These are phyloP conservation scores for Cudoniella acicularis DNA, from an alignment of 495 filamentous ascomycete species.

Conservation along the genomic window DNA sequence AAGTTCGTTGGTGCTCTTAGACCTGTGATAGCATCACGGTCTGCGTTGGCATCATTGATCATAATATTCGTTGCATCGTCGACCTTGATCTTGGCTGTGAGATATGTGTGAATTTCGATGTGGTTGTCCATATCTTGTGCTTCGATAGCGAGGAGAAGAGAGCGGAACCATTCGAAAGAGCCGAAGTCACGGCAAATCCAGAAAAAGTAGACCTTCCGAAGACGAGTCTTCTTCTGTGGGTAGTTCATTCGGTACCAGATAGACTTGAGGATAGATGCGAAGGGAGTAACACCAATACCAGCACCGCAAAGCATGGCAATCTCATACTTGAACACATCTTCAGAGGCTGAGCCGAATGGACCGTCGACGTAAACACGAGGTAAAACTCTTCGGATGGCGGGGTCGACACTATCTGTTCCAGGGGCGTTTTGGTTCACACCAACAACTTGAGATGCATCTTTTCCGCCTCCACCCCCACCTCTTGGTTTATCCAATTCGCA, in stretches of 20 bases:
- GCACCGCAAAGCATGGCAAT: conserved; percentile 64
- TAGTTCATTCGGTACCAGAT: conserved; percentile 88
- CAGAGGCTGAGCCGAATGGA: conserved; percentile 73
- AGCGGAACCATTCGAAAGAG: conserved; percentile 79
- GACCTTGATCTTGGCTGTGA: conserved; percentile 72
- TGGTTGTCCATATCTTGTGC: conserved; percentile 75
- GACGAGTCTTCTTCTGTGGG: conserved; percentile 66
- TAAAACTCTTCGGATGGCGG: conserved; percentile 63
- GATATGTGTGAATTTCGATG: conserved; percentile 75
- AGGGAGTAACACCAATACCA: conserved; percentile 72
- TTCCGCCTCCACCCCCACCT: conserved; percentile 30
- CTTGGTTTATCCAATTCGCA: conserved; percentile 58
- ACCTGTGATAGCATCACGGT: conserved; percentile 73
- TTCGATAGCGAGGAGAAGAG: conserved; percentile 73
- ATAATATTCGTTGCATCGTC: conserved; percentile 81
- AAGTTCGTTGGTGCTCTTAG: conserved; percentile 73
- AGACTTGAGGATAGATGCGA: conserved; percentile 76
- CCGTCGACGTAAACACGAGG: conserved; percentile 76
- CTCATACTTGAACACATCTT: conserved; percentile 77
- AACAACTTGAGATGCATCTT: conserved; percentile 57
- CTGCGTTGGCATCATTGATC: conserved; percentile 78
- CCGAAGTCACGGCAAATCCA: conserved; percentile 80
- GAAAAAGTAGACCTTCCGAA: conserved; percentile 82
- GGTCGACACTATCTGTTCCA: conserved; percentile 52
- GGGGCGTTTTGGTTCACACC: conserved; percentile 55